A percentile compares a stretch with the other conserved stretches of the same genome.
phyloP scores from a whole-genome alignment of 2,329 filamentous ascomycete species.

The Diplodia sapinea region DNA sequence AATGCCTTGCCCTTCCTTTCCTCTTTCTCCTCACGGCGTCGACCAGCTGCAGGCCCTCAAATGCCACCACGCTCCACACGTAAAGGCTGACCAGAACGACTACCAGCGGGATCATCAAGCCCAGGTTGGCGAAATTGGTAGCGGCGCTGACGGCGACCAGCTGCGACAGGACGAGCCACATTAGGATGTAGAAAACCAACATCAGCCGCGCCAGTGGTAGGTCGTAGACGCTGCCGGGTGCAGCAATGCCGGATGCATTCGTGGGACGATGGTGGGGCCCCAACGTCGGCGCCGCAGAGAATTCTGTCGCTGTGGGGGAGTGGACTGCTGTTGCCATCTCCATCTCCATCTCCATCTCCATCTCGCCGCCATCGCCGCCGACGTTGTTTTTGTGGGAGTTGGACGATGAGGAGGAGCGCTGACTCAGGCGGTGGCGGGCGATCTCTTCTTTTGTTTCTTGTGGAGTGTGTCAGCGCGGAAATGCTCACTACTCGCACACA shows the following conservation, averaged over 20 bases:
- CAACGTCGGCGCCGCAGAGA: not conserved
- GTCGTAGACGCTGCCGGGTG: conserved; percentile 5
- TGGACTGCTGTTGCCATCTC: not conserved
- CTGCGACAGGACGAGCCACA: conserved; percentile 14
- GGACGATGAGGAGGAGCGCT: not conserved
- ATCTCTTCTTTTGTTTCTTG: conserved; percentile 15
- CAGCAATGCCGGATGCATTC: not conserved
- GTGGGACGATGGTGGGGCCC: not conserved
- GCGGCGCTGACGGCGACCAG: conserved; percentile 24
- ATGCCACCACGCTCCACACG: conserved; percentile 15
- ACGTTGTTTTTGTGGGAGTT: not conserved
- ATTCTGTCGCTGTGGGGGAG: not conserved
- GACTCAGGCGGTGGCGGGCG: not conserved
- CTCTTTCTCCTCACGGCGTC: conserved; percentile 30
- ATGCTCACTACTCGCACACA: too few relatives aligned
- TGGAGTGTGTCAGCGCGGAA: not conserved
- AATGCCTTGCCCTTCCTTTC: conserved; percentile 32
- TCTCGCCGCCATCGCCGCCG: not conserved
- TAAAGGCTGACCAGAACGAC: not conserved
- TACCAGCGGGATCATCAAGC: conserved; percentile 20
- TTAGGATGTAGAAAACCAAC: conserved; percentile 12
- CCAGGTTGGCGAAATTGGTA: conserved; percentile 17
- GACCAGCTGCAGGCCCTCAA: conserved; percentile 25
- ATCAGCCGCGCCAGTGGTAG: not conserved
- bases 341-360: not conserved